Evolutionary conservation across 169 alveolate species (phyloP).

Genomic region (Cyclospora cayetanensis): DNA sequence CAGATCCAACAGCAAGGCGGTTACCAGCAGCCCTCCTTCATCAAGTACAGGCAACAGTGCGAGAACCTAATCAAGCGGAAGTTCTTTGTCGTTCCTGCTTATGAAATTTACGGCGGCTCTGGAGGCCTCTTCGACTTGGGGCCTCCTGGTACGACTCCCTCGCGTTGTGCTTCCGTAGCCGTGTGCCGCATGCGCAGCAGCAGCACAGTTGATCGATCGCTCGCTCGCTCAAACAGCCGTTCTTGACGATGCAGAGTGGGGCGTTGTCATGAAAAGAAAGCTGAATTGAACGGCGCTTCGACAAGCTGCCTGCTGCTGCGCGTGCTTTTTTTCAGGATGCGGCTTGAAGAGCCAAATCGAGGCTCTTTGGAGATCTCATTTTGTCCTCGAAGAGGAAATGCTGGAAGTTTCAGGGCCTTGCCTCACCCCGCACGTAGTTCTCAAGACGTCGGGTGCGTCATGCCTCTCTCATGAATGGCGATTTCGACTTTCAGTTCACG

Average conservation of each 20-base stretch:
- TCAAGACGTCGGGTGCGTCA: slow-evolving; percentile 93
- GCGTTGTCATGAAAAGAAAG: too few relatives aligned
- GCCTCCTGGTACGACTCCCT: slow-evolving; percentile 61
- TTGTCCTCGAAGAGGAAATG: slow-evolving; percentile 96
- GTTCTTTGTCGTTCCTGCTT: slow-evolving; percentile 89
- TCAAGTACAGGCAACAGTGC: not conserved
- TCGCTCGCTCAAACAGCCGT: too few relatives aligned
- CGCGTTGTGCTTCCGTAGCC: too few relatives aligned
- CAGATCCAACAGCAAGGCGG: not conserved
- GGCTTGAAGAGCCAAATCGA: slow-evolving; percentile 95
- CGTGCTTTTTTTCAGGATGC: slow-evolving; percentile 97
- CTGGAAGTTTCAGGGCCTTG: slow-evolving; percentile 87
- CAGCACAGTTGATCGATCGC: too few relatives aligned
- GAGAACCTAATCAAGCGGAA: slow-evolving; percentile 89
- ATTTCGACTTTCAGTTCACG: too few relatives aligned
- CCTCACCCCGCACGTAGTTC: slow-evolving; percentile 92
- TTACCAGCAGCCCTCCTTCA: not conserved
- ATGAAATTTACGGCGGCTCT: slow-evolving; percentile 93
- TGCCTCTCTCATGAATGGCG: too few relatives aligned
- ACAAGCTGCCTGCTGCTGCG: slow-evolving; percentile 98
- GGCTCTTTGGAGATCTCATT: slow-evolving; percentile 96
- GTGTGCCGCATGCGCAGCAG: too few relatives aligned
- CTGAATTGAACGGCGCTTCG: too few relatives aligned
- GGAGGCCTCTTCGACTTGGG: slow-evolving; percentile 86
- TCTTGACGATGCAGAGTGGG: too few relatives aligned